Base-by-base conservation (phyloP, 495 filamentous ascomycete genomes). In the Penicillium maclennaniae region DNA sequence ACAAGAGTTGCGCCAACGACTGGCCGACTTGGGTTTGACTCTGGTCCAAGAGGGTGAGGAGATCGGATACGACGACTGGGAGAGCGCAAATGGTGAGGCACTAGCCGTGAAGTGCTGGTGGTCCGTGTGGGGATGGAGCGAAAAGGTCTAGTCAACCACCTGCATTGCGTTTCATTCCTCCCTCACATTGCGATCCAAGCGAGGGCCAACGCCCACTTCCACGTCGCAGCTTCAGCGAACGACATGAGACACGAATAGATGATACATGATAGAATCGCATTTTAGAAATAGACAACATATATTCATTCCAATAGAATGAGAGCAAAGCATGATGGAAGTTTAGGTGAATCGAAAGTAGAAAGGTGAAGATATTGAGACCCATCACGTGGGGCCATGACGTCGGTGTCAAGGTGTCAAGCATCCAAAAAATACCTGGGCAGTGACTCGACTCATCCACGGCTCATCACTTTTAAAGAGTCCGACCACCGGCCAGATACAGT, bases 51-150 rank as follows among this genome's bases (percentile, higher is more conserved):
- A 87, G 58, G 87, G 85, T 0, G 71, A 80, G 40, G 87, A 90
- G 65, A 67, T 67, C 2, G 87, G 87, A 3, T 78, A 78, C 52
- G 87, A 90, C 61, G 87, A 91, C 59, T 90, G 87, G 87, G 83
- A 79, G 36, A 63, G 67, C 36, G 66, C 64, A 0, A 69, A 72
- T 42, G 78, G 71, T 16, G 74, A 69, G 26, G 76, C 71, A 39
- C 62, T 75, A 12, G 78, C 76, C 34, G 83, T 88, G 21, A 73
- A 67, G 28, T 86, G 84, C 63, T 86, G 83, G 85, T 89, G 84
- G 85, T 78, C 77, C 8, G 63, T 84, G 36, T 87, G 83, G 81
- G 71, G 72, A 19, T 79, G 76, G 78, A 71, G 65, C 47, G 74
- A 78, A 59, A 69, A 67, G 61, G 56, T 73, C 43, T 73, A 60